Conservation (phyloP, 768 basidiomycete species). For the Termitomyces sp. region DNA sequence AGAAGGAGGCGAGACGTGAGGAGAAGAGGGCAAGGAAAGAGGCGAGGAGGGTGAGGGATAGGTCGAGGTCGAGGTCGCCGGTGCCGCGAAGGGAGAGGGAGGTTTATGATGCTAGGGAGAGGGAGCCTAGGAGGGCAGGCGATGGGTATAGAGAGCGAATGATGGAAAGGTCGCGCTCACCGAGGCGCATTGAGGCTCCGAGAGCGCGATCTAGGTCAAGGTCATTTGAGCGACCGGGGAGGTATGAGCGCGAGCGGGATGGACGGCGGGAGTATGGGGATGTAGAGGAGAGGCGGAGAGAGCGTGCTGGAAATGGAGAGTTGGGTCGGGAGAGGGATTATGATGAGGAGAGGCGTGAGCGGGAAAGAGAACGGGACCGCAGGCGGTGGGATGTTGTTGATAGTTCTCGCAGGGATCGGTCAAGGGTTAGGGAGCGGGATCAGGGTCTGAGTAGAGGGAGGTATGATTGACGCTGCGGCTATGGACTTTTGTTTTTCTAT, state of each 20-base stretch:
- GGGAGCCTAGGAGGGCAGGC: not conserved
- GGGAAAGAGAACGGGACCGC: slow-evolving; percentile 36
- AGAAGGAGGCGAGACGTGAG: slow-evolving; percentile 51
- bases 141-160: not conserved
- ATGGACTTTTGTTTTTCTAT: not conserved
- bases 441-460: not conserved
- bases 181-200: slow-evolving; percentile 14
- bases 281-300: not conserved
- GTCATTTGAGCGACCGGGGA: slow-evolving; percentile 2
- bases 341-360: slow-evolving; percentile 20
- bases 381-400: slow-evolving; percentile 47
- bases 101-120: not conserved
- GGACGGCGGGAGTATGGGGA: not conserved
- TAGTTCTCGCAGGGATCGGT: slow-evolving; percentile 20
- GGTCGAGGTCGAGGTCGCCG: slow-evolving; percentile 19
- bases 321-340: slow-evolving; percentile 20
- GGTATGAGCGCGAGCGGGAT: not conserved
- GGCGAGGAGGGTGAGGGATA: slow-evolving; percentile 18
- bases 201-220: slow-evolving; percentile 11
- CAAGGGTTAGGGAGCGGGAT: not conserved
- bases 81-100: slow-evolving; percentile 19
- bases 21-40: slow-evolving; percentile 29
- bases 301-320: not conserved
- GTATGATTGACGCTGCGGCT: not conserved
- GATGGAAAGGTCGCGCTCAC: slow-evolving; percentile 2